phyloP scores from a whole-genome alignment of 1,139 yeast genomes.

The Blastobotrys apis region DNA sequence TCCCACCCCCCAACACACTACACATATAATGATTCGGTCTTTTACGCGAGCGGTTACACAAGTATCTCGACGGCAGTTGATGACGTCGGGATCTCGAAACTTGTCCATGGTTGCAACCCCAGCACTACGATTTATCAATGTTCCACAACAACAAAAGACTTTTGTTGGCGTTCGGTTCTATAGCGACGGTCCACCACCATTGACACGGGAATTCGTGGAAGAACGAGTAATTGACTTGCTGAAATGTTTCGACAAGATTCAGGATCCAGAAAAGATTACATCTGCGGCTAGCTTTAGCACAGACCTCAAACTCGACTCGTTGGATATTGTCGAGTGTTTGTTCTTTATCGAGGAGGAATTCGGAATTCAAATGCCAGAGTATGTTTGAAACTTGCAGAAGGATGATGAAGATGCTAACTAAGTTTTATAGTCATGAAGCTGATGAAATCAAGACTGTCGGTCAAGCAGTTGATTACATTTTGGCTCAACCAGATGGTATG shows the following conservation, averaged over 20 bases:
- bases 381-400: conserved; percentile 15
- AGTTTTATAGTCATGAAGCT: conserved; percentile 52
- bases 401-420: conserved; percentile 5
- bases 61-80: not conserved
- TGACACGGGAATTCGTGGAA: conserved; percentile 45
- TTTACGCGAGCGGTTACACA: not conserved
- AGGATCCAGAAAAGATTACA: conserved; percentile 45
- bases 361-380: conserved; percentile 70
- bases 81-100: not conserved
- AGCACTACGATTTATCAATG: too few species aligned
- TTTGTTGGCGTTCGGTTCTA: conserved; percentile 29
- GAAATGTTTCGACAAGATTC: conserved; percentile 76
- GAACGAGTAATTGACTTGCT: conserved; percentile 73
- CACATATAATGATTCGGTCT: not conserved
- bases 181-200: conserved; percentile 36
- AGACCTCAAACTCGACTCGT: conserved; percentile 81
- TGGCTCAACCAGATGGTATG: conserved; percentile 61
- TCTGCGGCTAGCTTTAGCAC: conserved; percentile 59
- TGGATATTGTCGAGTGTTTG: conserved; percentile 83
- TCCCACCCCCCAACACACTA: not conserved
- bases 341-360: conserved; percentile 80
- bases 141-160: not conserved
- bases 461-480: conserved; percentile 75
- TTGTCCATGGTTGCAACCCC: not conserved
- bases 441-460: conserved; percentile 82